Conservation (phyloP, 805 yeast species). For the Myxozyma sirexii region DNA sequence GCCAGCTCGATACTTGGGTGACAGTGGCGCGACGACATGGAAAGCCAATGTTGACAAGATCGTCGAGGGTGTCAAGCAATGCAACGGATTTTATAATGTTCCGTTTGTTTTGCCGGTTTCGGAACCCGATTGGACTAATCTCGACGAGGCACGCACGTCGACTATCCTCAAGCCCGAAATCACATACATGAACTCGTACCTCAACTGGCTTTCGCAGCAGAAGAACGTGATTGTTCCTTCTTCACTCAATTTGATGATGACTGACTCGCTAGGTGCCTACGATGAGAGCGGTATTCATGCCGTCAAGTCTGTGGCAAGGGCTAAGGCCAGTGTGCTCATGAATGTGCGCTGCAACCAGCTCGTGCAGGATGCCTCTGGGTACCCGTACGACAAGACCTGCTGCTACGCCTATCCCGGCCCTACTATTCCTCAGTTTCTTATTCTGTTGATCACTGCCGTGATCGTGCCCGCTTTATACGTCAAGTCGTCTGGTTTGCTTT, state of each 20-base stretch:
- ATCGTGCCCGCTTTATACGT: constrained; percentile 19
- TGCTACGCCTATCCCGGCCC: constrained; percentile 32
- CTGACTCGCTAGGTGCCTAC: constrained; percentile 15
- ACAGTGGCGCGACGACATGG: constrained; percentile 25
- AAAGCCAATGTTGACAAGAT: constrained; percentile 22
- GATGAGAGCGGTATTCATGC: constrained; percentile 33
- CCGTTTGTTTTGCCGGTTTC: constrained; percentile 30
- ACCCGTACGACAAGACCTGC: constrained; percentile 36
- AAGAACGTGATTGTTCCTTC: constrained; percentile 31
- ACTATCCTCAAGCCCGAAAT: constrained; percentile 27
- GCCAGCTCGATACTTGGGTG: constrained; percentile 34
- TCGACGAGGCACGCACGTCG: constrained; percentile 26
- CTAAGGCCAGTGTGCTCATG: constrained; percentile 30
- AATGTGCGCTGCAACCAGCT: constrained; percentile 37
- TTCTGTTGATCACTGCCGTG: constrained; percentile 13
- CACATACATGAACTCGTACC: constrained; percentile 31
- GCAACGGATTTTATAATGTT: constrained; percentile 14
- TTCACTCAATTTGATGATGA: constrained; percentile 30
- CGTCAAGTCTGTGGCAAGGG: constrained; percentile 26
- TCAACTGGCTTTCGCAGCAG: constrained; percentile 28
- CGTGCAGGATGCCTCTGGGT: constrained; percentile 21
- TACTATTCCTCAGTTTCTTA: constrained; percentile 14
- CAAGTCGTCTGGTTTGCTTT: constrained; percentile 14
- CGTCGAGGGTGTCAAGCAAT: constrained; percentile 9
- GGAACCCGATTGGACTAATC: constrained; percentile 25